Conservation (phyloP, 2,329 filamentous ascomycete genomes). For the Botryosphaeria dothidea region DNA sequence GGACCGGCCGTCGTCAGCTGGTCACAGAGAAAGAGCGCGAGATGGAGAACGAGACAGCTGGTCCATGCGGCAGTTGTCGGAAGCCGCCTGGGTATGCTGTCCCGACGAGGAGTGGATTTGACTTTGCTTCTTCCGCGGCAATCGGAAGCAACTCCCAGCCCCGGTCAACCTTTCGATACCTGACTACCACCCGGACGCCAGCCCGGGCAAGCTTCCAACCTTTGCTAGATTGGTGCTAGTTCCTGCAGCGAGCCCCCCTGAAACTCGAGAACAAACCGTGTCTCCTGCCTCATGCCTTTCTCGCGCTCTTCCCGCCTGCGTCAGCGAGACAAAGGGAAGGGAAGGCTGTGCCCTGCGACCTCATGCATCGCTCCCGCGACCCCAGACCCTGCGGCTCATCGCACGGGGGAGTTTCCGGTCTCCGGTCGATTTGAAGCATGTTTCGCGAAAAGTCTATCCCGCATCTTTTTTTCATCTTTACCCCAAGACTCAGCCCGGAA, state of each 20-base stretch:
- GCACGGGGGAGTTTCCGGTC: not conserved
- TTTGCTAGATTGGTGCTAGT: not conserved
- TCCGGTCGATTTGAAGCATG: not conserved
- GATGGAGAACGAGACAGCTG: not conserved
- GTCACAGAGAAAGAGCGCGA: not conserved
- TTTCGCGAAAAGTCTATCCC: not conserved
- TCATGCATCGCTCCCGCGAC: slow-evolving; percentile 3
- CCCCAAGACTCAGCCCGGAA: too few relatives aligned
- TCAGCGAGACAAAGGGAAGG: not conserved
- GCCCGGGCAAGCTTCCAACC: not conserved
- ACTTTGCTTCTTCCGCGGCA: slow-evolving; percentile 16
- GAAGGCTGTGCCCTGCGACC: not conserved
- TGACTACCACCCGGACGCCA: not conserved
- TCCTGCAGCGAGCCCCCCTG: not conserved
- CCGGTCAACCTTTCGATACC: not conserved
- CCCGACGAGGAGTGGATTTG: not conserved
- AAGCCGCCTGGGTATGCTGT: not conserved
- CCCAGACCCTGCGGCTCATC: slow-evolving; percentile 17
- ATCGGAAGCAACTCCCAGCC: not conserved
- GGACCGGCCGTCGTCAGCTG: not conserved
- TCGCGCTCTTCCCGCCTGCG: not conserved
- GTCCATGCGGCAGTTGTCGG: not conserved
- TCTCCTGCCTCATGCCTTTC: not conserved
- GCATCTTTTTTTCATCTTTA: not conserved
- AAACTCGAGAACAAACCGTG: not conserved